Conservation (phyloP, 208 protist species). For the Trypanosoma grayi region DNA sequence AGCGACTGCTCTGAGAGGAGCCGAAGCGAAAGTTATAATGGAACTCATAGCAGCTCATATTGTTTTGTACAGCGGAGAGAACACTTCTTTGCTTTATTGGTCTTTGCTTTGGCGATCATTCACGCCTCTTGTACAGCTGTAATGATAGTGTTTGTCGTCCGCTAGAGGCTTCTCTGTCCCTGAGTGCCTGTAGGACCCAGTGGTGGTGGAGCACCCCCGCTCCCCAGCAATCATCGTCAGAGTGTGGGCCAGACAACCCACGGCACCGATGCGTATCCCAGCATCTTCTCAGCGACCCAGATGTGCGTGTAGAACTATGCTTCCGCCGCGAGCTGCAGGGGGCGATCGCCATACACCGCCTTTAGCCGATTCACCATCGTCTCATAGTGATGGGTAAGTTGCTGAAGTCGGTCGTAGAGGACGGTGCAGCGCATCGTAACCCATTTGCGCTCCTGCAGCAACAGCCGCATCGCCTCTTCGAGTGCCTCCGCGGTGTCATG, state of each 20-base stretch:
- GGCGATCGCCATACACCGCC: neutral
- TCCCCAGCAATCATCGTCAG: too few species aligned
- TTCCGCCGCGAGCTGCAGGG: neutral
- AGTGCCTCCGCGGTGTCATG: conserved; percentile 1
- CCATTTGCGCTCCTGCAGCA: conserved; percentile 20
- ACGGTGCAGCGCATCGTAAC: conserved; percentile 15
- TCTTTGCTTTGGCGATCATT: neutral
- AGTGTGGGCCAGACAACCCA: too few species aligned
- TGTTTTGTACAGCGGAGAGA: neutral
- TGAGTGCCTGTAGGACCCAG: too few species aligned
- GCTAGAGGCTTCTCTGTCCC: too few species aligned
- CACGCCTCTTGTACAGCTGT: too few species aligned
- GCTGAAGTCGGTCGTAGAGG: conserved; percentile 16
- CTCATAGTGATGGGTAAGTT: neutral
- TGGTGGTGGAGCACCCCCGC: too few species aligned
- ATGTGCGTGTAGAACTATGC: neutral
- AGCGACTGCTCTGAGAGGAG: too few species aligned
- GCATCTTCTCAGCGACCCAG: too few species aligned
- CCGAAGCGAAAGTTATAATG: neutral
- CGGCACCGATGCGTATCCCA: too few species aligned
- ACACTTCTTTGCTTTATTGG: neutral
- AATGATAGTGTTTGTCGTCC: too few species aligned
- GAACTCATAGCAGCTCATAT: too few species aligned
- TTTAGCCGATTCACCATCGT: neutral
- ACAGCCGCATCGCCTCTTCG: neutral